Conservation (phyloP, 257 asterid genomes). For the Thymus quinquecostatus region DNA sequence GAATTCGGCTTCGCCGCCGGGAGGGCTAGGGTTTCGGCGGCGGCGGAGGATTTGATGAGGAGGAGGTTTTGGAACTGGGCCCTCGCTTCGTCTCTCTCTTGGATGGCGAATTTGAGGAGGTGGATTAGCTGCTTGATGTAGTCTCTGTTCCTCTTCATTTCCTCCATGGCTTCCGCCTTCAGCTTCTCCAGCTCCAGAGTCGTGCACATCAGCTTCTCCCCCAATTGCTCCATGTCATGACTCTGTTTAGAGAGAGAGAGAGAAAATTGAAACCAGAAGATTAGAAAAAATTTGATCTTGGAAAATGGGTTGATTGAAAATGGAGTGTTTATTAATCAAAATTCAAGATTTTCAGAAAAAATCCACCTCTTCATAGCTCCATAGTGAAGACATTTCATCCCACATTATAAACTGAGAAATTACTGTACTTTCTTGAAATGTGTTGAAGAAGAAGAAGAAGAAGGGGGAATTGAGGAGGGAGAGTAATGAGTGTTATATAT, state of each 20-base stretch:
- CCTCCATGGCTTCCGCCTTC: conserved; percentile 45
- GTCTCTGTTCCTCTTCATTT: conserved; percentile 49
- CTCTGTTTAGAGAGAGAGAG: conserved; percentile 23
- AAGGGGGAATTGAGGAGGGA: conserved; percentile 31
- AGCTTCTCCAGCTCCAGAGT: conserved; percentile 56
- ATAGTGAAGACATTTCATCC: conserved; percentile 56
- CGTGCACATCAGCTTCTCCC: conserved; percentile 49
- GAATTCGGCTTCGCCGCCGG: conserved; percentile 53
- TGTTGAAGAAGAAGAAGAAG: conserved; percentile 22
- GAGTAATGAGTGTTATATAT: conserved; percentile 44
- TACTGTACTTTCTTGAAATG: neutral
- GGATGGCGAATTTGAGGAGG: conserved; percentile 43
- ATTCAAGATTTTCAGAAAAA: too few species aligned
- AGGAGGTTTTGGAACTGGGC: conserved; percentile 49
- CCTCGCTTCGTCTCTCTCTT: conserved; percentile 66
- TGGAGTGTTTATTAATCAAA: neutral
- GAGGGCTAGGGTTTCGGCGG: neutral
- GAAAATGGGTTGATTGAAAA: neutral
- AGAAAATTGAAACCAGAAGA: neutral
- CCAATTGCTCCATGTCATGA: conserved; percentile 48
- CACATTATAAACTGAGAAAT: conserved; percentile 42
- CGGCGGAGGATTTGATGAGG: conserved; percentile 37
- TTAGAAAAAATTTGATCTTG: too few species aligned
- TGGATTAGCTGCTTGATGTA: conserved; percentile 41
- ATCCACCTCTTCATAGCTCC: conserved; percentile 69